These are phyloP conservation scores for Dothideomycetidae sp. DNA, from an alignment of 2,329 filamentous ascomycete genomes.

Conservation along the genomic window DNA sequence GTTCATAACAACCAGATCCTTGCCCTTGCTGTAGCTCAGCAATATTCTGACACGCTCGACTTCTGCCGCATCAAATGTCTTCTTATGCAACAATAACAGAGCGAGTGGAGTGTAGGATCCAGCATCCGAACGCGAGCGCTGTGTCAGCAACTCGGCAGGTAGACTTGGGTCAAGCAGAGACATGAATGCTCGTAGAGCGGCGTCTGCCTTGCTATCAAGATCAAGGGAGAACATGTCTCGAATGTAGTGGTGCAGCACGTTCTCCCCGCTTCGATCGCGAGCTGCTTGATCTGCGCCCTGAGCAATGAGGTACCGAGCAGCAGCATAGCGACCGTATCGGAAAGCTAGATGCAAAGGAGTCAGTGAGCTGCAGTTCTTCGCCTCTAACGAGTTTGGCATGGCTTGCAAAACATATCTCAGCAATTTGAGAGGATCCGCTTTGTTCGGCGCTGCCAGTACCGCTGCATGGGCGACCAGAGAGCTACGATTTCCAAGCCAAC, in stretches of 20 bases:
- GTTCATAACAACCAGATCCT: slow-evolving; percentile 44
- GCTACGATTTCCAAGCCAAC: slow-evolving; percentile 49
- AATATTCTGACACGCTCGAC: slow-evolving; percentile 12
- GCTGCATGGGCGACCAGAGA: slow-evolving; percentile 49
- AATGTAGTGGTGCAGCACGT: slow-evolving; percentile 51
- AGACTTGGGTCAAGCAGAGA: slow-evolving; percentile 44
- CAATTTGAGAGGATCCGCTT: slow-evolving; percentile 35
- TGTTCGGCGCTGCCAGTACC: slow-evolving; percentile 32
- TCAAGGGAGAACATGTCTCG: slow-evolving; percentile 8
- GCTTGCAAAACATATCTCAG: slow-evolving; percentile 52
- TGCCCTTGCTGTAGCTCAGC: slow-evolving; percentile 30
- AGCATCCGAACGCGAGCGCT: slow-evolving; percentile 39
- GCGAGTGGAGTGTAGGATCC: slow-evolving; percentile 49
- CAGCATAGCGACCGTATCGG: slow-evolving; percentile 37
- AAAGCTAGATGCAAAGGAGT: slow-evolving; percentile 61
- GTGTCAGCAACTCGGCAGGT: slow-evolving; percentile 42
- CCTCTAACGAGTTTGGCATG: slow-evolving; percentile 48
- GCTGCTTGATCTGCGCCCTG: slow-evolving; percentile 54
- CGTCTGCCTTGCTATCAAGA: neutral
- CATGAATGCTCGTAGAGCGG: slow-evolving; percentile 31
- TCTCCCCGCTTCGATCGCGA: slow-evolving; percentile 43
- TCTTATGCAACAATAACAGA: neutral
- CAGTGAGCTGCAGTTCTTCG: slow-evolving; percentile 39
- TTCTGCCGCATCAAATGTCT: neutral
- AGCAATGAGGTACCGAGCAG: slow-evolving; percentile 47